A percentile compares a stretch with the other conserved stretches of the same genome.
These are phyloP conservation scores for Chamaecrista fasciculata DNA, from an alignment of 306 rosid species.

Conservation along the genomic window DNA sequence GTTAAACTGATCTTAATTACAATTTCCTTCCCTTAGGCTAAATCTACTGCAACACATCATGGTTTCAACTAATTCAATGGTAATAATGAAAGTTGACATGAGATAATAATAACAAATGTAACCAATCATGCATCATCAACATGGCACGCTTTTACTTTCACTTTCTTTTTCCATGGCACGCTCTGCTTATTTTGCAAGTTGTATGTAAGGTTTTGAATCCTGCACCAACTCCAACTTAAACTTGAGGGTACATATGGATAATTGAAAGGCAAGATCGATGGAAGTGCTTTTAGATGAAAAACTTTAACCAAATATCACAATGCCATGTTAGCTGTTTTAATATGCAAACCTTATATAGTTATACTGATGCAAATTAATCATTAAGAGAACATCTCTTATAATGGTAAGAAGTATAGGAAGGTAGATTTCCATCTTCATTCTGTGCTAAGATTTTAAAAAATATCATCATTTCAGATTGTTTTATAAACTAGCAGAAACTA, in stretches of 20 bases:
- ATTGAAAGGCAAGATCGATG: not conserved
- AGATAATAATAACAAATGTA: constrained; percentile 17
- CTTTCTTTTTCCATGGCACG: not conserved
- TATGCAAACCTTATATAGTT: constrained; percentile 6
- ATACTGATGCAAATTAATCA: constrained; percentile 15
- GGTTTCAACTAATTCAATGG: constrained; percentile 1
- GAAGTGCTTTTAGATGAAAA: not conserved
- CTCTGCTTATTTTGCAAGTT: not conserved
- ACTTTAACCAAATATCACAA: constrained; percentile 9
- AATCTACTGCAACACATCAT: constrained; percentile 4
- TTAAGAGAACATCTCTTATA: not conserved
- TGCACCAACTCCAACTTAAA: constrained; percentile 8
- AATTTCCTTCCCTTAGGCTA: not conserved
- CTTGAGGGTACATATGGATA: constrained; percentile 9
- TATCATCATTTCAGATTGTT: not conserved
- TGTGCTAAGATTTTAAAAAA: not conserved
- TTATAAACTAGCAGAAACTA: not conserved
- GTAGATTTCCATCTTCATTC: not conserved
- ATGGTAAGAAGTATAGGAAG: not conserved
- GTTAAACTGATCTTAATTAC: not conserved
- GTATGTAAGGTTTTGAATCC: constrained; percentile 2
- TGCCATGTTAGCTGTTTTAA: not conserved
- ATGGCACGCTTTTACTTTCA: no score
- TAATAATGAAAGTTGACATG: constrained; percentile 15
- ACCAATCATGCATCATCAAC: no score